A percentile compares a stretch with the other conserved stretches of the same genome.
Conservation (phyloP, 345 rosid genomes). For the Triadica sebifera region DNA sequence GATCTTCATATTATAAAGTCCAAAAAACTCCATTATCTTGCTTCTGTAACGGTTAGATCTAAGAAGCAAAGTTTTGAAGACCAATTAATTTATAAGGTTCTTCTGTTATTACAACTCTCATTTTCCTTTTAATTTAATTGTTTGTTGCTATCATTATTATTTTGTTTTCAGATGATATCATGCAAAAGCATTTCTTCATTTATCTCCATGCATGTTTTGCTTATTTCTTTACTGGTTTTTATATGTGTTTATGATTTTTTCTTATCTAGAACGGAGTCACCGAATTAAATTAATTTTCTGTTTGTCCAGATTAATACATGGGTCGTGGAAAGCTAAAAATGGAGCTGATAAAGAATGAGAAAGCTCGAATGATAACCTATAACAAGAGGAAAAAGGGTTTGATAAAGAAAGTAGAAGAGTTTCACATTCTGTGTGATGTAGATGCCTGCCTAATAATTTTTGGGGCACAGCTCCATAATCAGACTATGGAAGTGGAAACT, state of each 20-base stretch:
- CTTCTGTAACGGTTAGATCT: background rate
- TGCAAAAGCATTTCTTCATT: background rate
- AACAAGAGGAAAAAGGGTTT: slow-evolving; percentile 38
- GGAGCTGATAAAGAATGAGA: slow-evolving; percentile 34
- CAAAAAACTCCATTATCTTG: background rate
- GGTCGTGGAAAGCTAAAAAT: slow-evolving; percentile 37
- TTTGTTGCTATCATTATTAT: background rate
- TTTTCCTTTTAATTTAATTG: background rate
- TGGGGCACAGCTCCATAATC: slow-evolving; percentile 1
- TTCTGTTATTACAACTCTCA: background rate
- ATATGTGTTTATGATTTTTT: no score
- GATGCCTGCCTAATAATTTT: slow-evolving; percentile 35
- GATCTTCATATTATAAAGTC: no score
- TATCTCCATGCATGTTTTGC: background rate
- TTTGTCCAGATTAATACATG: slow-evolving; percentile 27
- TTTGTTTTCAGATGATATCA: background rate
- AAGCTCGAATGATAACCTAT: slow-evolving; percentile 26
- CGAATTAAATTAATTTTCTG: no score
- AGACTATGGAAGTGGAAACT: slow-evolving; percentile 2
- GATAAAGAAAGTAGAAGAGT: slow-evolving; percentile 36
- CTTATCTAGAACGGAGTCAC: no score
- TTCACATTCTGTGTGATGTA: slow-evolving; percentile 32
- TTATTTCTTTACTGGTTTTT: no score
- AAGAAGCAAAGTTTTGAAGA: background rate
- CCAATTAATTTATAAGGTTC: background rate